A percentile compares a stretch with the other conserved stretches of the same genome.
Conservation (phyloP, 1,284 basidiomycete species). For the Trichosporon ovoides region DNA sequence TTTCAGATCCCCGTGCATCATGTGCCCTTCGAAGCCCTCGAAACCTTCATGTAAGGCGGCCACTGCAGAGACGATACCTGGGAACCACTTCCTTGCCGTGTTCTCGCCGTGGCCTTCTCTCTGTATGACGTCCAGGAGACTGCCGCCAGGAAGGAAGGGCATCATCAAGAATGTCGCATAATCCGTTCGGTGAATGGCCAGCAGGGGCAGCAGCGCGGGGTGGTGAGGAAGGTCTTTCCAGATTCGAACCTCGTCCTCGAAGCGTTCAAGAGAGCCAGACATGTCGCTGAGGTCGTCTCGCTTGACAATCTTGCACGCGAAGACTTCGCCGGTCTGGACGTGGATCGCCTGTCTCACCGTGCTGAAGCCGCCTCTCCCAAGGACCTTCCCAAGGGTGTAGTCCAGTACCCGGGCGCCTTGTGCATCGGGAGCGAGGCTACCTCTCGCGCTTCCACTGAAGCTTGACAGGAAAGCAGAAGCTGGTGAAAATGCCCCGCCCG, state of each 20-base stretch:
- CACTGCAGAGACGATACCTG: constrained; percentile 80
- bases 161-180: constrained; percentile 75
- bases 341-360: constrained; percentile 70
- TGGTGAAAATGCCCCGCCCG: constrained; percentile 67
- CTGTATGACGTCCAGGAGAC: constrained; percentile 76
- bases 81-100: constrained; percentile 80
- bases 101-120: constrained; percentile 55
- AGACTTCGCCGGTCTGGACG: constrained; percentile 57
- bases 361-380: constrained; percentile 84
- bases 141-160: constrained; percentile 75
- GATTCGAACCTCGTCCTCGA: constrained; percentile 70
- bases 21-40: constrained; percentile 54
- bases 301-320: constrained; percentile 75
- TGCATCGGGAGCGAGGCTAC: constrained; percentile 41
- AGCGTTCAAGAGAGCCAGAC: constrained; percentile 50
- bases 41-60: constrained; percentile 70
- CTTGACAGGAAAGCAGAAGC: constrained; percentile 58
- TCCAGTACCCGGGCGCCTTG: constrained; percentile 40
- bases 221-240: constrained; percentile 70
- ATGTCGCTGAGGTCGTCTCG: constrained; percentile 45
- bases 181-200: constrained; percentile 60
- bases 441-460: constrained; percentile 49
- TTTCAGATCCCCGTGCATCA: constrained; percentile 90
- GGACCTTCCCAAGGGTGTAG: constrained; percentile 71
- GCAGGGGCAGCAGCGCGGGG: constrained; percentile 68